Evolutionary conservation across 2,329 filamentous ascomycete species (phyloP).

Genomic region (Xylariaceae sp.): DNA sequence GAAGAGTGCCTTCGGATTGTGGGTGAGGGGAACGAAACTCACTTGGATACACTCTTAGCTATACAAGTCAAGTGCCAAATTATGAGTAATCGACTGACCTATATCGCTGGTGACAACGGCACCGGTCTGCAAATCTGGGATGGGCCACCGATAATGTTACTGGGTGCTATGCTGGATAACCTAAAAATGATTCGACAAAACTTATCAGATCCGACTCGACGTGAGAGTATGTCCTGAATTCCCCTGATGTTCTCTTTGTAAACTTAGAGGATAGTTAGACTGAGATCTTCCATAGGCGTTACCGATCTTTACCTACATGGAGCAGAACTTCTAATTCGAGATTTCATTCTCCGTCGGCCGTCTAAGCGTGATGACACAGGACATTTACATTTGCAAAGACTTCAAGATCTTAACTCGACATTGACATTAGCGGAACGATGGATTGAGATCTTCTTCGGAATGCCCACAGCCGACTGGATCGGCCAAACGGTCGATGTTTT

Average conservation of each 20-base stretch:
- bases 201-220: background rate
- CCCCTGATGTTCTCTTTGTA: background rate
- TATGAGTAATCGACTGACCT: slow-evolving; percentile 33
- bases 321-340: slow-evolving; percentile 32
- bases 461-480: slow-evolving; percentile 25
- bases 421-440: slow-evolving; percentile 29
- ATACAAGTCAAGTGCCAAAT: slow-evolving; percentile 35
- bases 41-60: slow-evolving; percentile 28
- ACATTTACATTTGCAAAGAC: slow-evolving; percentile 3
- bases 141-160: background rate
- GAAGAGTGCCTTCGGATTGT: slow-evolving; percentile 28
- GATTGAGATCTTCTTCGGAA: slow-evolving; percentile 21
- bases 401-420: slow-evolving; percentile 31
- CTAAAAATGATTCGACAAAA: background rate
- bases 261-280: no score
- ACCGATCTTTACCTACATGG: slow-evolving; percentile 29
- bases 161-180: background rate
- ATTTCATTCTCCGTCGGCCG: slow-evolving; percentile 6
- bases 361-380: background rate
- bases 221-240: background rate
- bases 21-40: slow-evolving; percentile 24
- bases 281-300: slow-evolving; percentile 11
- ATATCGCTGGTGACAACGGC: slow-evolving; percentile 12
- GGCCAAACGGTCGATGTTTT: slow-evolving; percentile 32
- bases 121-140: background rate